Evolutionary conservation across 768 basidiomycete species (phyloP).

Genomic region (Rhodosporidiobolus sp.): DNA sequence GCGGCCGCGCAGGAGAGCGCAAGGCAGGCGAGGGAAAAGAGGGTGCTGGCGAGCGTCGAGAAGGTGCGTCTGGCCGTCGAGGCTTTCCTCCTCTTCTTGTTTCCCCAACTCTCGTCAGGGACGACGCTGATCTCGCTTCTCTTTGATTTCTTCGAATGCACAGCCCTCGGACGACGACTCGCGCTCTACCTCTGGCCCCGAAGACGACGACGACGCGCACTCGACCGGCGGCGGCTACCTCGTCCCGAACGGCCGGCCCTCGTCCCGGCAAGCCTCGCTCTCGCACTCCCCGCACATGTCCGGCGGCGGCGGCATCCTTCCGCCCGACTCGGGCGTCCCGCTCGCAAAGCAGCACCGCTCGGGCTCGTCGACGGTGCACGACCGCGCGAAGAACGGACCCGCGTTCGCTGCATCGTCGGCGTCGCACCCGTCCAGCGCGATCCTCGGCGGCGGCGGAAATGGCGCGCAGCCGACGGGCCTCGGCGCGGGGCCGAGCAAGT

Average conservation of each 20-base stretch:
- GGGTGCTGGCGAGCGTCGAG: background rate
- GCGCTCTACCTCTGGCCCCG: conserved; percentile 50
- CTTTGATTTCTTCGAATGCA: no score
- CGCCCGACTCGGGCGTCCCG: conserved; percentile 47
- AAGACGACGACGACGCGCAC: conserved; percentile 62
- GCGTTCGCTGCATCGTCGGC: background rate
- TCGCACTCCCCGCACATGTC: conserved; percentile 22
- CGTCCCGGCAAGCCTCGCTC: conserved; percentile 26
- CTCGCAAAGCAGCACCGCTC: conserved; percentile 59
- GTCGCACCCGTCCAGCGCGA: background rate
- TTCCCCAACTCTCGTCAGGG: no score
- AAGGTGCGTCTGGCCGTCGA: background rate
- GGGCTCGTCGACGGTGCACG: conserved; percentile 71
- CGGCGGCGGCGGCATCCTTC: conserved; percentile 44
- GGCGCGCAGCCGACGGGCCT: no score
- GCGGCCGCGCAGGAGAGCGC: conserved; percentile 30
- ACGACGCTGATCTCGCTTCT: no score
- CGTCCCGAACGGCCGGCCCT: conserved; percentile 54
- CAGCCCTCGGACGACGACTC: conserved; percentile 41
- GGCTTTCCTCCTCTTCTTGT: background rate
- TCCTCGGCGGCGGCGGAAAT: no score
- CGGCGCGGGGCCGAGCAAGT: background rate
- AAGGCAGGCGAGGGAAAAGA: conserved; percentile 10
- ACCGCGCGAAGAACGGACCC: background rate
- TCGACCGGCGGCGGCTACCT: conserved; percentile 55